These are phyloP conservation scores for Protomyces inundatus DNA, from an alignment of 1,139 yeast species.

Conservation along the genomic window DNA sequence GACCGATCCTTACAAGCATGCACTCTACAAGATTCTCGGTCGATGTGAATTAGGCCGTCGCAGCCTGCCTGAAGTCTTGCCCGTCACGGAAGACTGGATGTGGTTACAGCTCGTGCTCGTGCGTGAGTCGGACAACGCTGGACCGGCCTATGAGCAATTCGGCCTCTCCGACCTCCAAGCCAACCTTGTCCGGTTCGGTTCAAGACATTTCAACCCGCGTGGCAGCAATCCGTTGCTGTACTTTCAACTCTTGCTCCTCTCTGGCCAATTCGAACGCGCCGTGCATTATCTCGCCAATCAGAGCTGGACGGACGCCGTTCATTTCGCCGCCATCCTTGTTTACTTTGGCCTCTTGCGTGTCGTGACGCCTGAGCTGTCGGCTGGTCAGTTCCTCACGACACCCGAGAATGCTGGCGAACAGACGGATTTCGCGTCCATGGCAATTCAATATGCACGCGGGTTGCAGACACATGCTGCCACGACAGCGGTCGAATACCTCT, in stretches of 20 bases:
- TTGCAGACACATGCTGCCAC: conserved; percentile 83
- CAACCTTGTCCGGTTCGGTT: conserved; percentile 65
- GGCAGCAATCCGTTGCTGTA: conserved; percentile 64
- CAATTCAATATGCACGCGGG: conserved; percentile 56
- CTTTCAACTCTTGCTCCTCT: conserved; percentile 65
- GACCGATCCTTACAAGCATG: conserved; percentile 83
- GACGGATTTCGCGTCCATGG: conserved; percentile 41
- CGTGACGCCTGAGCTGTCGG: conserved; percentile 38
- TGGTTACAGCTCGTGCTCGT: conserved; percentile 85
- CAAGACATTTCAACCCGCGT: conserved; percentile 59
- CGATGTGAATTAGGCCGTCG: conserved; percentile 78
- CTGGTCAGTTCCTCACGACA: conserved; percentile 27
- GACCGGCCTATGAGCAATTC: conserved; percentile 58
- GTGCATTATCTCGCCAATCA: conserved; percentile 61
- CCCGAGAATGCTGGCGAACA: conserved; percentile 3
- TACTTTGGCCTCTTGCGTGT: conserved; percentile 68
- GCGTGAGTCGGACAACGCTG: conserved; percentile 46
- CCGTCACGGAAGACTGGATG: conserved; percentile 91
- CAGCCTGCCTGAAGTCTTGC: conserved; percentile 68
- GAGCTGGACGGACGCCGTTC: conserved; percentile 83
- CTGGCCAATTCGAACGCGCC: conserved; percentile 80
- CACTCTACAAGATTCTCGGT: conserved; percentile 85
- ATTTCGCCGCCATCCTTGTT: conserved; percentile 74
- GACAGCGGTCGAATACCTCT: conserved; percentile 82
- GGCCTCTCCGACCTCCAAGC: conserved; percentile 69